Evolutionary conservation across 2,329 filamentous ascomycete genomes (phyloP).

Genomic region (Alternaria sp.): DNA sequence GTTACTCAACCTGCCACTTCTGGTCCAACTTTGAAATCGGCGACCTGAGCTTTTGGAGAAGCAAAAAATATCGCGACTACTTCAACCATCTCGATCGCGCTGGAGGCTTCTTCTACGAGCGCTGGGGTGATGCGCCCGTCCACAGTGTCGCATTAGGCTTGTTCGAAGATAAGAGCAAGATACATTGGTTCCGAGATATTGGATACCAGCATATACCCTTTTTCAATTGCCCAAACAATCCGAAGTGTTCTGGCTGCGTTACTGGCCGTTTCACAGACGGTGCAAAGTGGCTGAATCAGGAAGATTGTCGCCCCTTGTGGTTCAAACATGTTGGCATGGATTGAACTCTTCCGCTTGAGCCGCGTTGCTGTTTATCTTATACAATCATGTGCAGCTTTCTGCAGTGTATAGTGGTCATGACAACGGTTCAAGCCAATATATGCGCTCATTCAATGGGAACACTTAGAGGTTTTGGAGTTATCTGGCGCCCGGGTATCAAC

Average conservation of each 20-base stretch:
- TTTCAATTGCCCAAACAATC: conserved; percentile 97
- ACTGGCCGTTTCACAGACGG: conserved; percentile 89
- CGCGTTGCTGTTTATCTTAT: not conserved
- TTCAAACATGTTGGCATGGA: conserved; percentile 92
- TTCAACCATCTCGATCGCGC: conserved; percentile 94
- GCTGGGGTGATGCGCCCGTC: conserved; percentile 97
- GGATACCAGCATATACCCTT: conserved; percentile 98
- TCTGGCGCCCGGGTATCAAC: not conserved
- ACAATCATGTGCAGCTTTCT: not conserved
- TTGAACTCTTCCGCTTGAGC: conserved; percentile 49
- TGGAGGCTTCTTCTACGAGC: conserved; percentile 97
- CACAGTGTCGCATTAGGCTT: conserved; percentile 92
- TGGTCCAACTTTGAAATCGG: conserved; percentile 99
- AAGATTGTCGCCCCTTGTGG: conserved; percentile 96
- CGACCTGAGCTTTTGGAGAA: conserved; percentile 91
- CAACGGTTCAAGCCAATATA: not conserved
- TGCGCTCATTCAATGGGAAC: not conserved
- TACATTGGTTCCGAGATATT: conserved; percentile 99
- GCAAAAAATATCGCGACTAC: conserved; percentile 90
- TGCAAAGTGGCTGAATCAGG: conserved; percentile 81
- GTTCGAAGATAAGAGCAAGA: conserved; percentile 88
- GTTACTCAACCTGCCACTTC: conserved; percentile 98
- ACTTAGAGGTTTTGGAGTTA: not conserved
- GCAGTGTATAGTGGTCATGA: not conserved
- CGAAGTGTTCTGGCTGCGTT: conserved; percentile 89